phyloP scores from a whole-genome alignment of 1,284 basidiomycete genomes.

The Lignosus rhinocerotis region DNA sequence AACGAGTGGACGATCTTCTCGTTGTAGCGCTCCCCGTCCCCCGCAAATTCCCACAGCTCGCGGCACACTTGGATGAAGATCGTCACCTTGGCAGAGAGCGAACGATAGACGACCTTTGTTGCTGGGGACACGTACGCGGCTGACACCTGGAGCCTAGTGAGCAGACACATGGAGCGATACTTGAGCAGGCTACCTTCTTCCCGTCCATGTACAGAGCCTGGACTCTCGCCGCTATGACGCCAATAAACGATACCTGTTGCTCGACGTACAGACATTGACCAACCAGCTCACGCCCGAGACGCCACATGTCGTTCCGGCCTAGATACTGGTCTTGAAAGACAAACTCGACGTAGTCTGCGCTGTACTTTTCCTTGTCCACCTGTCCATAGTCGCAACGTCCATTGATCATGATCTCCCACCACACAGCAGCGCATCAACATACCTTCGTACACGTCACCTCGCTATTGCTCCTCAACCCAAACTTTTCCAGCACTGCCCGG shows the following conservation, averaged over 20 bases:
- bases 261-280: slow-evolving; percentile 74
- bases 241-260: slow-evolving; percentile 77
- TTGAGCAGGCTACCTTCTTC: slow-evolving; percentile 48
- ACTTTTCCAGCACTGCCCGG: slow-evolving; percentile 65
- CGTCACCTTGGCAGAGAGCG: slow-evolving; percentile 87
- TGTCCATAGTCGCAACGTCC: slow-evolving; percentile 31
- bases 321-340: slow-evolving; percentile 92
- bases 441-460: slow-evolving; percentile 74
- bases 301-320: slow-evolving; percentile 93
- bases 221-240: slow-evolving; percentile 78
- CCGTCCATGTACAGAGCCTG: slow-evolving; percentile 72
- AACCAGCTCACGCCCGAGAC: slow-evolving; percentile 74
- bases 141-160: slow-evolving; percentile 54
- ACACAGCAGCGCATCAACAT: neutral
- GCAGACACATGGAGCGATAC: neutral
- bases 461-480: slow-evolving; percentile 68
- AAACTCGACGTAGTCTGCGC: slow-evolving; percentile 84
- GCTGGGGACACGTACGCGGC: slow-evolving; percentile 81
- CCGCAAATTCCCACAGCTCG: slow-evolving; percentile 97
- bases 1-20: slow-evolving; percentile 96
- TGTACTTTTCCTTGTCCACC: slow-evolving; percentile 66
- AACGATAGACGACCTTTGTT: slow-evolving; percentile 90
- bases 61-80: slow-evolving; percentile 96
- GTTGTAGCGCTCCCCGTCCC: slow-evolving; percentile 93
- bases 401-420: neutral